Base-by-base conservation (phyloP, 2,329 filamentous ascomycete genomes). In the Penicillium thymicola region DNA sequence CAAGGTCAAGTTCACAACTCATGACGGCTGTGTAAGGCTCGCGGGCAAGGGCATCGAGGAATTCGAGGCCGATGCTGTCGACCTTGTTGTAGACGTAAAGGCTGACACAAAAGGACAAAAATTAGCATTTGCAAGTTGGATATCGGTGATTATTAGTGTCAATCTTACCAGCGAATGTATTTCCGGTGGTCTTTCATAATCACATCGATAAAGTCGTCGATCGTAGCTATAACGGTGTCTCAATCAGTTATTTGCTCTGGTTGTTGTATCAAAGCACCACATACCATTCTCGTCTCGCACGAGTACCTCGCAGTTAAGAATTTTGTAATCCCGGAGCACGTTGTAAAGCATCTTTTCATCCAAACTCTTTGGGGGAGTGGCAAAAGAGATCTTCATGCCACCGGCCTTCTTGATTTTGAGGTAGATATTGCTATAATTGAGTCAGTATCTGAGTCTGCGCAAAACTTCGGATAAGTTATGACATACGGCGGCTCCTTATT, bases 61-160 rank as follows among this genome's bases (percentile, higher is more conserved):
- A 96, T 72, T 97, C 92, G 63, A 99, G 84, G 41, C 89, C 93
- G 59, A 99, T 90, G 73, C 86, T 88, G 78, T 99, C 94, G 78
- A 99, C 96, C 79, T 99, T 99, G 88, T 99, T 99, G 86, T 99
- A 99, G 32, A 97, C 93, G 77, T 99, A 99, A 32, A 99, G 82
- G 71, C 90, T 81, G 32, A 9, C 23, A 28, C 14, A 14, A n/a
- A 45, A 21, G 21, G 8, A 49, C 30, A 38, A 25, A 41, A 8
- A 6, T 25, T 18, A 48, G 42, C 6, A 10, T 41, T n/a, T 41
- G 2, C n/a, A 1, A 16, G 7, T 36, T 34, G 3, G 13, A 36
- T 32, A 18, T 36, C 34, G 28, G 9, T 14, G 28, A 25, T 32
- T 2, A 9, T 43, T 11, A 28, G 58, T 36, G 23, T n/a, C n/a